Base-by-base conservation (phyloP, 768 basidiomycete species). In the Trametopsis cervina region DNA sequence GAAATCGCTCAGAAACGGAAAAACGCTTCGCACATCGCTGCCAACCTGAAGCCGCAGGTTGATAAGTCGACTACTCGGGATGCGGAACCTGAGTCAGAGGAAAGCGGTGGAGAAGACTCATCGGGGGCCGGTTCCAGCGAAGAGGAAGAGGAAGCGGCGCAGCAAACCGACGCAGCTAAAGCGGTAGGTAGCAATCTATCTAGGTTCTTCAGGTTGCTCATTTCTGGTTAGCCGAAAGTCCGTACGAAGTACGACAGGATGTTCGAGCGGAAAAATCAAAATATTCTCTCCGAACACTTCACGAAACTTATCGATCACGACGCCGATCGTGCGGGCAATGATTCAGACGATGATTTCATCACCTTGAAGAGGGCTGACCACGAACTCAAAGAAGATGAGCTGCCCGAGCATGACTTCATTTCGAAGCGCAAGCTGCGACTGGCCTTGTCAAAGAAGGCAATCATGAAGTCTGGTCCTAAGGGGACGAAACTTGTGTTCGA, bases 221-320 rank as follows among this genome's bases (percentile, higher is more conserved):
- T 44, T 54, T 58, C 10, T 46, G 63, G 11, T 75, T 22, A 51
- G 38, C 60, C 63, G 9, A 69, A 66, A 37, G 83, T 87, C 0
- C 80, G 88, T 43, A 97, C 95, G 2, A 97, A 95, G 67, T 96
- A 97, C 64, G 95, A 97, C 65, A 81, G 90, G 44, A 97, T 99
- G 93, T 98, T 97, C 62, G 87, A 89, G 60, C 81, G 94, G 48
- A 95, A 90, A 64, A 97, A 96, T 62, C 94, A 96, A 63, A 85
- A 82, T 54, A 83, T 97, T 42, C 75, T 97, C 25, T 91, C 93
- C 0, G 79, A 83, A 51, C 93, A 96, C 64, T 97, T 96, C 69
- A 75, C 72, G 49, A 91, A 89, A 60, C 81, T 99, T 33, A 72
- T 98, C 51, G 87, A 89, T 52, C 84, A 84, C 54, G 71, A 70